Percentiles rank a stretch among this genome's conserved stretches.
These are phyloP conservation scores for Dactylis glomerata DNA, from an alignment of 176 grass and related monocot species.

Conservation along the genomic window DNA sequence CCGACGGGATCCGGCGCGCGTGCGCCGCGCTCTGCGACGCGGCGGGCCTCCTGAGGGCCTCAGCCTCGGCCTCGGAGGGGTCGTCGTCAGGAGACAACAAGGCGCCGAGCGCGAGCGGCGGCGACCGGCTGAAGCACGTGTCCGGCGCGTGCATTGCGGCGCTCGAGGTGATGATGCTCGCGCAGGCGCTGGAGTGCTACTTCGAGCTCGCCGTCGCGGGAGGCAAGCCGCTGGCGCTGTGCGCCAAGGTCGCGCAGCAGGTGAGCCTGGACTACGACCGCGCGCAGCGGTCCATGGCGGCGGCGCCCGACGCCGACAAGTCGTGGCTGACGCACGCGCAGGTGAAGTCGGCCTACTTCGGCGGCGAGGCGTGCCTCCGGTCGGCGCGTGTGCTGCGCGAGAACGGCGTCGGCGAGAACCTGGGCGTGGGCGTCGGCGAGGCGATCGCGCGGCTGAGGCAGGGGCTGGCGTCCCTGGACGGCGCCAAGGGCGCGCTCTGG, in stretches of 20 bases:
- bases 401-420: conserved; percentile 14
- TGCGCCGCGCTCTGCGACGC: conserved; percentile 46
- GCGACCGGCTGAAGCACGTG: conserved; percentile 32
- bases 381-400: conserved; percentile 36
- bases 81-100: neutral
- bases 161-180: conserved; percentile 58
- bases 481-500: conserved; percentile 31
- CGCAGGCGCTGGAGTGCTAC: conserved; percentile 66
- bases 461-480: conserved; percentile 30
- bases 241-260: conserved; percentile 56
- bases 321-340: conserved; percentile 47
- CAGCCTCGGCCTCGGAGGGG: conserved; percentile 19
- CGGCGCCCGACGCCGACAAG: conserved; percentile 33
- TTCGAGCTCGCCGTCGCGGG: conserved; percentile 50
- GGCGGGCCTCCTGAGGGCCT: conserved; percentile 38
- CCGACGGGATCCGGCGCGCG: conserved; percentile 47
- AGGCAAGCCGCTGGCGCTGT: conserved; percentile 30
- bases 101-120: neutral
- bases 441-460: conserved; percentile 38
- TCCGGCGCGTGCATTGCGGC: conserved; percentile 33
- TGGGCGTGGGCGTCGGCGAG: conserved; percentile 5
- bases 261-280: conserved; percentile 57
- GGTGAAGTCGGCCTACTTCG: conserved; percentile 57
- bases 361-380: conserved; percentile 49
- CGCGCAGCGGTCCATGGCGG: conserved; percentile 3